A percentile compares a stretch with the other conserved stretches of the same genome.
phyloP scores from a whole-genome alignment of 805 yeast species.

The Wickerhamomyces chambardii region DNA sequence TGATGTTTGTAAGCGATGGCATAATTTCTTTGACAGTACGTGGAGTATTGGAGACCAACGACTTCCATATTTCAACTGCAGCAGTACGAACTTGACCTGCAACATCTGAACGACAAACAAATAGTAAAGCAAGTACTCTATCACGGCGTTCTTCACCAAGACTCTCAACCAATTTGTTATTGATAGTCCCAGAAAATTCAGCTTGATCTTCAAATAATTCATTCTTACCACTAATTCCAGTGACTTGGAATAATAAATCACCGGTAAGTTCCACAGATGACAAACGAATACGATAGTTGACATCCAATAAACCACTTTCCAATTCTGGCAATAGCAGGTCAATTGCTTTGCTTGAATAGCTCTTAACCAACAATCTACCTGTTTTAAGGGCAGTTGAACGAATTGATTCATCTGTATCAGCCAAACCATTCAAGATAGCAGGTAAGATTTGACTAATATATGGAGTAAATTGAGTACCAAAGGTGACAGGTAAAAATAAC shows the following conservation, averaged over 20 bases:
- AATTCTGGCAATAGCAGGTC: conserved; percentile 91
- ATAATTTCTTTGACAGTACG: conserved; percentile 87
- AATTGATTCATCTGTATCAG: conserved; percentile 80
- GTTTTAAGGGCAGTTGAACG: conserved; percentile 88
- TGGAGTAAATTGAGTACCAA: conserved; percentile 87
- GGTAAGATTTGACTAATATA: conserved; percentile 81
- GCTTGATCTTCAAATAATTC: conserved; percentile 52
- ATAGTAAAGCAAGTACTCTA: conserved; percentile 74
- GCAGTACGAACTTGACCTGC: conserved; percentile 82
- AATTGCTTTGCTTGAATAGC: conserved; percentile 87
- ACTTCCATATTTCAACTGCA: conserved; percentile 94
- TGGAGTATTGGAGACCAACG: conserved; percentile 93
- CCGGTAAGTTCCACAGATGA: conserved; percentile 95
- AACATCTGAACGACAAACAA: conserved; percentile 89
- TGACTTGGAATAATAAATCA: conserved; percentile 86
- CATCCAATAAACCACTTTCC: conserved; percentile 80
- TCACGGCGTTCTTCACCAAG: conserved; percentile 88
- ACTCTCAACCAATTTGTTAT: conserved; percentile 58
- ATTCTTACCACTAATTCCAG: conserved; percentile 77
- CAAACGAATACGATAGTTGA: conserved; percentile 77
- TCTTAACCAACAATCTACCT: conserved; percentile 84
- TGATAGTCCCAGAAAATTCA: conserved; percentile 40
- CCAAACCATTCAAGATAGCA: conserved; percentile 86
- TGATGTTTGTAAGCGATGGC: conserved; percentile 71
- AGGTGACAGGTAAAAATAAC: conserved; percentile 87